Conservation (phyloP, 257 asterid genomes). For the Paraleonurus japonicus region DNA sequence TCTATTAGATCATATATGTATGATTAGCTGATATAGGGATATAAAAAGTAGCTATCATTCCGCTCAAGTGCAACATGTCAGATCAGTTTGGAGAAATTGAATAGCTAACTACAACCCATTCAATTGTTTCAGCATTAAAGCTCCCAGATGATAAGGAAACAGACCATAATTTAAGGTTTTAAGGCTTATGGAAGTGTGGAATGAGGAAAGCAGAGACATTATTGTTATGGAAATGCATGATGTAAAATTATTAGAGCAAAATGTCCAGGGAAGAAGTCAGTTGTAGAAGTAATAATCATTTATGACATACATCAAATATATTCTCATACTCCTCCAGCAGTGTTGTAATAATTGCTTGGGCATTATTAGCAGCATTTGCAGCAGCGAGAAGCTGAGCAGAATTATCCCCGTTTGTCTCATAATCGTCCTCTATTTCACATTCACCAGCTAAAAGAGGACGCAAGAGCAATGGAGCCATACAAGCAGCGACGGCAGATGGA, state of each 20-base stretch:
- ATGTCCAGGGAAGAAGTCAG: slow-evolving; percentile 12
- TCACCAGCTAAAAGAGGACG: slow-evolving; percentile 95
- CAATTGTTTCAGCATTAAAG: slow-evolving; percentile 12
- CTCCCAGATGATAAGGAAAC: slow-evolving; percentile 11
- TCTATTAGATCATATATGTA: slow-evolving; percentile 3
- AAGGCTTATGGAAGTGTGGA: neutral
- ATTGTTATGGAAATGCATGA: neutral
- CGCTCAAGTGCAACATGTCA: slow-evolving; percentile 12
- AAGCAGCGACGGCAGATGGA: slow-evolving; percentile 91
- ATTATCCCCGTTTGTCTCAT: slow-evolving; percentile 74
- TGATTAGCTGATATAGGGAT: slow-evolving; percentile 9
- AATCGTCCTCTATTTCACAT: slow-evolving; percentile 85
- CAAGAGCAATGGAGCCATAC: slow-evolving; percentile 96
- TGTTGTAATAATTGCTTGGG: slow-evolving; percentile 76
- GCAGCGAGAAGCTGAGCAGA: slow-evolving; percentile 94
- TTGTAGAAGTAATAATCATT: slow-evolving; percentile 9
- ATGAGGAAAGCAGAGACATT: slow-evolving; percentile 6
- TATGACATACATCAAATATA: slow-evolving; percentile 66
- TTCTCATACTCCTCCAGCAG: slow-evolving; percentile 84
- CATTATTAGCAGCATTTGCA: slow-evolving; percentile 90
- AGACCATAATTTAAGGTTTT: slow-evolving; percentile 6
- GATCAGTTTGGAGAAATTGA: slow-evolving; percentile 6
- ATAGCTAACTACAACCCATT: slow-evolving; percentile 6
- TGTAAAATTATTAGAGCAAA: slow-evolving; percentile 3
- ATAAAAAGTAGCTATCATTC: slow-evolving; percentile 12